A percentile compares a stretch with the other conserved stretches of the same genome.
phyloP scores from a whole-genome alignment of 768 basidiomycete species.

The Pisolithus microcarpus region DNA sequence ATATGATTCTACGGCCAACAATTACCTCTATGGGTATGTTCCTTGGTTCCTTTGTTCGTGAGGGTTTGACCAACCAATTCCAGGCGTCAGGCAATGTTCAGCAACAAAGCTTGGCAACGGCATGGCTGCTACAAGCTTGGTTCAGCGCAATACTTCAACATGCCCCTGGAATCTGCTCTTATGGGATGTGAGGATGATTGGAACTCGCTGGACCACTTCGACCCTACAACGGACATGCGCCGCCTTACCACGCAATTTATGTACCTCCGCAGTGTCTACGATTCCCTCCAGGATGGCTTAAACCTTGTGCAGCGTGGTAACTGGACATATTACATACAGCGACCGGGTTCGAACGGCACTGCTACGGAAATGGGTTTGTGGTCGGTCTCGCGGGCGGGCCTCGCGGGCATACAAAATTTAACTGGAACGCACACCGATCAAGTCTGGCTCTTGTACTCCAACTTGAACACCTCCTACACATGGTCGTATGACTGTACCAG shows the following conservation, averaged over 20 bases:
- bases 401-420: slow-evolving; percentile 53
- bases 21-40: slow-evolving; percentile 82
- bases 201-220: slow-evolving; percentile 93
- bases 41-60: background rate
- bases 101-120: slow-evolving; percentile 80
- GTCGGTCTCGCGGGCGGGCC: slow-evolving; percentile 65
- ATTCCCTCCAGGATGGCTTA: slow-evolving; percentile 79
- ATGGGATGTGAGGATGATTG: slow-evolving; percentile 84
- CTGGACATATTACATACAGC: slow-evolving; percentile 72
- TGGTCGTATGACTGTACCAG: slow-evolving; percentile 57
- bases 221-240: slow-evolving; percentile 74
- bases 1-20: slow-evolving; percentile 80
- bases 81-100: slow-evolving; percentile 89
- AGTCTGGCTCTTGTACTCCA: slow-evolving; percentile 81
- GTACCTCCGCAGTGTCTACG: slow-evolving; percentile 60
- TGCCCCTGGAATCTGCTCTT: slow-evolving; percentile 72
- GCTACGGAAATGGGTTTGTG: slow-evolving; percentile 83
- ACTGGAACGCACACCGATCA: slow-evolving; percentile 54
- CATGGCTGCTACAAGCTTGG: slow-evolving; percentile 91
- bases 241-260: slow-evolving; percentile 70
- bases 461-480: slow-evolving; percentile 68
- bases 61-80: slow-evolving; percentile 1
- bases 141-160: slow-evolving; percentile 90
- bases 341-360: slow-evolving; percentile 81
- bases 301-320: slow-evolving; percentile 78